Evolutionary conservation across 768 basidiomycete species (phyloP), one percentile per base, ranked within the genome.

Genomic region (Dacryopinax primogenitus): DNA sequence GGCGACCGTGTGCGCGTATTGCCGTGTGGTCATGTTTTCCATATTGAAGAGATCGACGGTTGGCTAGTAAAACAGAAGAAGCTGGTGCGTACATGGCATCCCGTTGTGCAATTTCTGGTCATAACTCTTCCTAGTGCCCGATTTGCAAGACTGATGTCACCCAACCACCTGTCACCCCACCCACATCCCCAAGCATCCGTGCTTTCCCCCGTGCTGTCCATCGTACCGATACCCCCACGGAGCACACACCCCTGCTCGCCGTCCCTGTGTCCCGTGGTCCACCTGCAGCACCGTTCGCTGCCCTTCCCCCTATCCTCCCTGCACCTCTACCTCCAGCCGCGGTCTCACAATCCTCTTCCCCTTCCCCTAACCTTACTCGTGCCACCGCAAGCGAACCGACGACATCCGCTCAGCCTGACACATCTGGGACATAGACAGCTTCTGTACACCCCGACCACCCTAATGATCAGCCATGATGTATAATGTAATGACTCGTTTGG

Each of bases 21-120:
- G 39, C 95, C 95, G 1, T 98, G 95, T 71, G 87, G 89, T 58
- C 95, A 98, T 73, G 85, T 98, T 64, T 98, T 96, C 77, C 95
- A 98, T 75, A 82, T 90, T 62, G 75, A 86, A 35, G 95, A 97
- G 73, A 84, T 96, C 37, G 92, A 93, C 73, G 82, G 87, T 68
- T 98, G 95, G 95, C 76, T 98, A 66, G 86, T 94, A 65, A 85
- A 88, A 67, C 84, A 90, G 74, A 91, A 93, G 79, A 96, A 96
- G 78, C 76, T 95, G 74, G 93, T 94, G 71, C 72, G 87, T 79
- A 15, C 66, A 6, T 18, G n/a, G 15, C n/a, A 12, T 28, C 33
- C 63, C 44, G n/a, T 13, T 41, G 62, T 51, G 30, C 63, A 44
- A 37, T 16, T 18, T 58, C 34, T 45, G 33, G 32, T 63, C 13